A percentile compares a stretch with the other conserved stretches of the same genome.
Conservation (phyloP, 2,329 filamentous ascomycete species). For the Ambrosiella beaveri region DNA sequence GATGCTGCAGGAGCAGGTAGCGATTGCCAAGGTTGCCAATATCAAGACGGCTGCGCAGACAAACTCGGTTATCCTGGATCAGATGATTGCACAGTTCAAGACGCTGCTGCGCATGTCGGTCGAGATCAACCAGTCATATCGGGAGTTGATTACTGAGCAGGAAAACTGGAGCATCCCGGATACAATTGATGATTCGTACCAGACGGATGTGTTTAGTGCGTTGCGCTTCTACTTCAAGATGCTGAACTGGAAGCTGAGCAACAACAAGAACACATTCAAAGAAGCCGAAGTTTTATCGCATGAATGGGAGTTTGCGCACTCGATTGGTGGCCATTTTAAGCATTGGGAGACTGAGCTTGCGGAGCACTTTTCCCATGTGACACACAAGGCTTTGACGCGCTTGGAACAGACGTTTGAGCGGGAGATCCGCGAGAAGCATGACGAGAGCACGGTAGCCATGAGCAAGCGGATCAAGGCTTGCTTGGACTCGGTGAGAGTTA, state of each 20-base stretch:
- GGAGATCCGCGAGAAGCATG: constrained; percentile 68
- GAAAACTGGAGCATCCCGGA: constrained; percentile 89
- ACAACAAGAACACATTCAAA: constrained; percentile 98
- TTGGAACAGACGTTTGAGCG: constrained; percentile 82
- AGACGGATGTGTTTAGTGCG: constrained; percentile 76
- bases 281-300: constrained; percentile 94
- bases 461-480: constrained; percentile 94
- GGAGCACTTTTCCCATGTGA: constrained; percentile 89
- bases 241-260: constrained; percentile 91
- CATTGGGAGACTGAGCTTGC: constrained; percentile 92
- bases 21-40: constrained; percentile 67
- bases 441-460: constrained; percentile 74
- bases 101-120: constrained; percentile 83
- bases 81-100: constrained; percentile 95
- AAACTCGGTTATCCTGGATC: constrained; percentile 84
- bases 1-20: constrained; percentile 80
- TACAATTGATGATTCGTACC: constrained; percentile 93
- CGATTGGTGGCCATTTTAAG: constrained; percentile 78
- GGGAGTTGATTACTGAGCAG: constrained; percentile 67
- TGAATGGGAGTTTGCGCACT: constrained; percentile 95
- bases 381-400: constrained; percentile 77
- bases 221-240: constrained; percentile 98
- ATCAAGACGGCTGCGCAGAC: constrained; percentile 92
- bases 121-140: constrained; percentile 78
- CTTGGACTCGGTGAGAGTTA: constrained; percentile 85